Percentiles rank a stretch among this genome's conserved stretches.
Conservation (phyloP, 495 filamentous ascomycete genomes). For the Trichoderma orchidacearum region DNA sequence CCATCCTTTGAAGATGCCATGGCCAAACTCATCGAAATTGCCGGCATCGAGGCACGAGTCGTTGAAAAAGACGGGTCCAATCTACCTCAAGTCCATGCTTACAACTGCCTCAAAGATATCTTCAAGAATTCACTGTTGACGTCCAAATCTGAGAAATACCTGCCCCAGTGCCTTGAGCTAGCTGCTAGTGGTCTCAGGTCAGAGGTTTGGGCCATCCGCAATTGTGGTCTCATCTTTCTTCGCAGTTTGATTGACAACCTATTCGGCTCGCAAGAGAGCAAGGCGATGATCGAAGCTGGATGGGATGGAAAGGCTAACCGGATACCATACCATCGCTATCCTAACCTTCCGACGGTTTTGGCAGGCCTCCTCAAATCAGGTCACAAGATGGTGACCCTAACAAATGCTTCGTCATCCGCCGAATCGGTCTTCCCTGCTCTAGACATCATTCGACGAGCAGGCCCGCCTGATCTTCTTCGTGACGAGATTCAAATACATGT, state of each 20-base stretch:
- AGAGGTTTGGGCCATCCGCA: slow-evolving; percentile 74
- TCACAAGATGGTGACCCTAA: slow-evolving; percentile 22
- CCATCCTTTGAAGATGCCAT: slow-evolving; percentile 41
- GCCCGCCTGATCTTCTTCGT: slow-evolving; percentile 32
- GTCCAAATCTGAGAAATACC: slow-evolving; percentile 44
- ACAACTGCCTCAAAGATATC: slow-evolving; percentile 82
- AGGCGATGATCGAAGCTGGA: slow-evolving; percentile 30
- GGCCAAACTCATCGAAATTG: slow-evolving; percentile 34
- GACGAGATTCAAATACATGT: slow-evolving; percentile 35
- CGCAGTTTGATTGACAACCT: slow-evolving; percentile 68
- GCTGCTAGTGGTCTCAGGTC: slow-evolving; percentile 59
- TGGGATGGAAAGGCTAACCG: slow-evolving; percentile 35
- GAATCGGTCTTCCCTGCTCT: slow-evolving; percentile 81
- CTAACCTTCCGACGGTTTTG: slow-evolving; percentile 53
- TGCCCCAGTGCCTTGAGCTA: slow-evolving; percentile 59
- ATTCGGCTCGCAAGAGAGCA: slow-evolving; percentile 49
- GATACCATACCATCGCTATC: slow-evolving; percentile 58
- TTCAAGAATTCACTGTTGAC: slow-evolving; percentile 67
- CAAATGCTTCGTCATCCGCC: slow-evolving; percentile 26
- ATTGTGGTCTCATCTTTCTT: slow-evolving; percentile 82
- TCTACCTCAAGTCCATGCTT: slow-evolving; percentile 81
- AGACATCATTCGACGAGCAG: slow-evolving; percentile 60
- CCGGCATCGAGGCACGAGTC: slow-evolving; percentile 32
- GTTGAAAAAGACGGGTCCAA: slow-evolving; percentile 46
- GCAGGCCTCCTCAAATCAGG: slow-evolving; percentile 44